A percentile compares a stretch with the other conserved stretches of the same genome.
Evolutionary conservation across 768 basidiomycete genomes (phyloP).

Genomic region (Crucibulum laeve): DNA sequence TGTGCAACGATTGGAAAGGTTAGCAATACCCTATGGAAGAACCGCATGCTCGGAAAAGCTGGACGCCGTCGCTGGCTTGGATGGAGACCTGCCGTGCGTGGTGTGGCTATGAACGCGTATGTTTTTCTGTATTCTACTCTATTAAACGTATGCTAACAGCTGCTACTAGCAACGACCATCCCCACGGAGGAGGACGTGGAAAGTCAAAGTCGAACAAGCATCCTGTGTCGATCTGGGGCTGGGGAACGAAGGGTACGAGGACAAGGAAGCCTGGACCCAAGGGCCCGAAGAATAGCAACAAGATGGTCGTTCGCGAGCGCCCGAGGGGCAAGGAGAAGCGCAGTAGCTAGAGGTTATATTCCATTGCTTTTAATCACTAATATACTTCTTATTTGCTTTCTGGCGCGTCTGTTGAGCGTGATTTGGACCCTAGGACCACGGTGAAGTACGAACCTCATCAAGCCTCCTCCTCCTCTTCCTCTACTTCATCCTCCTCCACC

Average conservation of each 20-base stretch:
- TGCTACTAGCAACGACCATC: slow-evolving; percentile 69
- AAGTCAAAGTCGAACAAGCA: slow-evolving; percentile 97
- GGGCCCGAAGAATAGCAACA: slow-evolving; percentile 87
- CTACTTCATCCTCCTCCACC: slow-evolving; percentile 40
- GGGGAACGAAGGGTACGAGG: slow-evolving; percentile 87
- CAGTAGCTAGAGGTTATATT: slow-evolving; percentile 30
- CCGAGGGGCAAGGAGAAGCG: slow-evolving; percentile 65
- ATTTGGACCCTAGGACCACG: too few relatives aligned
- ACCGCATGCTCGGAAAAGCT: slow-evolving; percentile 84
- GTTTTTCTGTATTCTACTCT: slow-evolving; percentile 21
- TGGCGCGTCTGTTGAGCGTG: slow-evolving; percentile 1
- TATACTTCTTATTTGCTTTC: neutral
- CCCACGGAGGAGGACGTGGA: slow-evolving; percentile 97
- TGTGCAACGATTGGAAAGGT: slow-evolving; percentile 89
- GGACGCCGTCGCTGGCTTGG: slow-evolving; percentile 88
- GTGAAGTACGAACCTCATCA: too few relatives aligned
- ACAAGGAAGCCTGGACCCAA: slow-evolving; percentile 92
- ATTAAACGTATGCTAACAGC: slow-evolving; percentile 1
- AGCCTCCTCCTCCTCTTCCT: slow-evolving; percentile 30
- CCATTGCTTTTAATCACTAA: slow-evolving; percentile 4
- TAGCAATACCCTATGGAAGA: slow-evolving; percentile 88
- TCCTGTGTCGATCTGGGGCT: slow-evolving; percentile 89
- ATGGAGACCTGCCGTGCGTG: slow-evolving; percentile 78
- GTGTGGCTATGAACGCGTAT: slow-evolving; percentile 96
- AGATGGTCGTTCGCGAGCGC: slow-evolving; percentile 82